Conservation (phyloP, 352 stramenopile genomes). For the Phytophthora niederhauseri region DNA sequence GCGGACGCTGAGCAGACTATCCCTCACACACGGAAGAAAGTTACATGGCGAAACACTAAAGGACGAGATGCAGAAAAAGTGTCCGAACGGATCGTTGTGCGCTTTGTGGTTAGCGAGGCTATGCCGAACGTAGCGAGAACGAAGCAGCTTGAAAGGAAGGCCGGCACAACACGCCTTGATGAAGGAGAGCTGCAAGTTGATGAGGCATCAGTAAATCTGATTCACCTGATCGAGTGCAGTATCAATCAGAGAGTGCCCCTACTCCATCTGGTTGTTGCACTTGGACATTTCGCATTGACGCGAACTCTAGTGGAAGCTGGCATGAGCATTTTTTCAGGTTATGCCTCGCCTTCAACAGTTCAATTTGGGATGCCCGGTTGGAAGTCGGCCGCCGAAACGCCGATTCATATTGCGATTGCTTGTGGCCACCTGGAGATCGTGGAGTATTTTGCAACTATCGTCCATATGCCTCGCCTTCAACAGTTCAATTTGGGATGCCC, state of each 20-base stretch:
- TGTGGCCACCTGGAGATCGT: slow-evolving; percentile 55
- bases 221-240: slow-evolving; percentile 49
- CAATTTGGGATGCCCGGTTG: slow-evolving; percentile 4
- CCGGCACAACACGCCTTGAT: neutral
- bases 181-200: slow-evolving; percentile 1
- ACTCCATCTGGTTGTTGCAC: slow-evolving; percentile 43
- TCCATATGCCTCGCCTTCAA: slow-evolving; percentile 22
- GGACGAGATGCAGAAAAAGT: neutral
- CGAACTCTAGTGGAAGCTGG: slow-evolving; percentile 48
- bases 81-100: slow-evolving; percentile 22
- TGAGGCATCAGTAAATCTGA: slow-evolving; percentile 25
- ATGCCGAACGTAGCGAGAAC: slow-evolving; percentile 35
- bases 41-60: slow-evolving; percentile 8
- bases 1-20: slow-evolving; percentile 53
- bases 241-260: slow-evolving; percentile 50
- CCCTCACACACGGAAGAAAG: slow-evolving; percentile 34
- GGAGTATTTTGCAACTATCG: slow-evolving; percentile 42
- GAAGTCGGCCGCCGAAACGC: slow-evolving; percentile 36
- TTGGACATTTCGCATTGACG: slow-evolving; percentile 45
- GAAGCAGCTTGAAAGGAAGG: slow-evolving; percentile 4
- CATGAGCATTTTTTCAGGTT: slow-evolving; percentile 45
- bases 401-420: slow-evolving; percentile 58
- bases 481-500: neutral
- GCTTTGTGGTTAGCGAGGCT: slow-evolving; percentile 33
- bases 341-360: neutral